Conservation (phyloP, 2,329 filamentous ascomycete species). For the Chaetomiaceae sp. region DNA sequence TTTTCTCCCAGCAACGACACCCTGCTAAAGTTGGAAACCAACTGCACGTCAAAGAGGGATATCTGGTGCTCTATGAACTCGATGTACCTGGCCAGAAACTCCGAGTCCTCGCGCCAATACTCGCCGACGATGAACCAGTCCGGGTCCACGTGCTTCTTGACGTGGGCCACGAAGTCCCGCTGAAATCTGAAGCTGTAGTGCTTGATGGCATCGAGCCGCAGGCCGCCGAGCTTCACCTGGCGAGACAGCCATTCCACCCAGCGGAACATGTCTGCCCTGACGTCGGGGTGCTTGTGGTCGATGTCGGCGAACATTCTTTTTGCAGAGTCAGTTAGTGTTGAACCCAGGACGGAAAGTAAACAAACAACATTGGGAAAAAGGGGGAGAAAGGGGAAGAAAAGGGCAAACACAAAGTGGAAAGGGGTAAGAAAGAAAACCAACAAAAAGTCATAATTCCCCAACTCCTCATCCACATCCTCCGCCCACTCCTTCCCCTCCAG, state of each 20-base stretch:
- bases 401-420: too few relatives aligned
- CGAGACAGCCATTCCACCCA: conserved; percentile 32
- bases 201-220: conserved; percentile 35
- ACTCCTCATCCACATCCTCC: conserved; percentile 47
- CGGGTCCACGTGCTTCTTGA: conserved; percentile 35
- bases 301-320: conserved; percentile 34
- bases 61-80: conserved; percentile 51
- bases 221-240: conserved; percentile 30
- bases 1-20: conserved; percentile 40
- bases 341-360: too few relatives aligned
- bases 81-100: conserved; percentile 53
- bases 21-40: conserved; percentile 61
- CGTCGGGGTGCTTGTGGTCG: conserved; percentile 32
- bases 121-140: conserved; percentile 64
- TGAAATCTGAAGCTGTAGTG: conserved; percentile 33
- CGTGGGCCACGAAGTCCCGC: conserved; percentile 27
- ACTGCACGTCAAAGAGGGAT: conserved; percentile 59
- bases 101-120: conserved; percentile 59
- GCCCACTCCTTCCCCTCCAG: conserved; percentile 62
- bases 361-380: too few relatives aligned
- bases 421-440: conserved; percentile 18
- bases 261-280: conserved; percentile 29
- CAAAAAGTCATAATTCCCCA: conserved; percentile 56
- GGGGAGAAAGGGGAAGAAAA: too few relatives aligned
- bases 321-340: background rate